phyloP scores from a whole-genome alignment of 331 rosid species.

The Quercus tomentella region DNA sequence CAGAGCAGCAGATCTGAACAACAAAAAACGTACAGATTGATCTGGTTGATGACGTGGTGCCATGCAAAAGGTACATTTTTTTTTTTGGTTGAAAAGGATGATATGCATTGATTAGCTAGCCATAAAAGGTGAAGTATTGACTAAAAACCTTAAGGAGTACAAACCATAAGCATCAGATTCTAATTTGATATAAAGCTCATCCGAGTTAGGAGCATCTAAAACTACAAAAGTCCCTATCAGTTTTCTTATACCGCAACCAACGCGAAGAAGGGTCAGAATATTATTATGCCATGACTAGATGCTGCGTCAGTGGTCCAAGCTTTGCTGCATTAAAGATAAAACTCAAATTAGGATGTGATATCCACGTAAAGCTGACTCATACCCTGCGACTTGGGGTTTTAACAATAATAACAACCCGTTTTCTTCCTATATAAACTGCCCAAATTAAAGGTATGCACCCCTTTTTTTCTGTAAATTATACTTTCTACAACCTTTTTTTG shows the following conservation, averaged over 20 bases:
- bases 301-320: constrained; percentile 25
- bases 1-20: background rate
- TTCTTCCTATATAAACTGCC: background rate
- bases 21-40: background rate
- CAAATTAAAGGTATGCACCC: background rate
- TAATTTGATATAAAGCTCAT: no score
- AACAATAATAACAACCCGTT: background rate
- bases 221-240: no score
- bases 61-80: background rate
- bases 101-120: no score
- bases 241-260: no score
- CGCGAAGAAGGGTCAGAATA: background rate
- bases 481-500: background rate
- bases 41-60: background rate
- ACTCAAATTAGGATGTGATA: background rate
- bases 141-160: no score
- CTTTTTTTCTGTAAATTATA: background rate
- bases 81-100: no score
- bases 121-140: no score
- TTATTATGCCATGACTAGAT: constrained; percentile 42
- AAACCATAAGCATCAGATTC: no score
- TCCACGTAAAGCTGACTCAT: constrained; percentile 43
- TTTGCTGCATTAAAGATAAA: background rate
- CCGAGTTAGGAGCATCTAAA: no score
- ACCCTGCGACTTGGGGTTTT: background rate